A percentile compares a stretch with the other conserved stretches of the same genome.
phyloP scores from a whole-genome alignment of 2,329 filamentous ascomycete genomes.

The Penicillium sp. region DNA sequence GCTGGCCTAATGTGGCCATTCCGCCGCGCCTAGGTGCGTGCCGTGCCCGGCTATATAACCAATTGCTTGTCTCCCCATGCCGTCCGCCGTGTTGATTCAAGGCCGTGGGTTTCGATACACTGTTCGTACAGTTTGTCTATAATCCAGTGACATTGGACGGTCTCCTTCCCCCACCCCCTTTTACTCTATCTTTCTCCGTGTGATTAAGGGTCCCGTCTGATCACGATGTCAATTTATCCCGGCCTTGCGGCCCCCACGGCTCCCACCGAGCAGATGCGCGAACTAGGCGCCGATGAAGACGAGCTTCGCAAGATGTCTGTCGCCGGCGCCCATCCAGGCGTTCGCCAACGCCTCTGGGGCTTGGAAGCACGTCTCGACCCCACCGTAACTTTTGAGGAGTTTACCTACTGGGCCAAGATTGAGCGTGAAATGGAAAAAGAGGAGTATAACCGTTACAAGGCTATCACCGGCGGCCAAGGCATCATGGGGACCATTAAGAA shows the following conservation, averaged over 20 bases:
- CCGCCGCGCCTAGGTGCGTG: background rate
- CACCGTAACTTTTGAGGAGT: conserved; percentile 26
- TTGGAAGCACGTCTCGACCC: conserved; percentile 23
- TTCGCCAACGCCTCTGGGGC: conserved; percentile 22
- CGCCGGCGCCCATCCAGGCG: background rate
- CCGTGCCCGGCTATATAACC: background rate
- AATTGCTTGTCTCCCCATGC: background rate
- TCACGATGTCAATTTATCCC: conserved; percentile 7
- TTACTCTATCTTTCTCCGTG: background rate
- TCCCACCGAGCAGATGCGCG: conserved; percentile 12
- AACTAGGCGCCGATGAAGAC: background rate
- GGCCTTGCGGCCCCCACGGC: conserved; percentile 4
- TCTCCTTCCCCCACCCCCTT: background rate
- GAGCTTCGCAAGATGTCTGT: conserved; percentile 3
- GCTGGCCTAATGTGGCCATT: background rate
- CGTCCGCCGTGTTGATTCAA: background rate
- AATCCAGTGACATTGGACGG: background rate
- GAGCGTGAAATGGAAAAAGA: conserved; percentile 21
- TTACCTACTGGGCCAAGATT: conserved; percentile 21
- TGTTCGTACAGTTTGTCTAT: too few relatives aligned
- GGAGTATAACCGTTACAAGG: conserved; percentile 18
- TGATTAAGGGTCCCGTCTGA: background rate
- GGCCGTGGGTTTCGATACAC: background rate
- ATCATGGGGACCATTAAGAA: conserved; percentile 18
- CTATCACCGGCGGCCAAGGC: conserved; percentile 8